Conservation (phyloP, 208 protist genomes). For the Trypanosomatidae sp. region DNA sequence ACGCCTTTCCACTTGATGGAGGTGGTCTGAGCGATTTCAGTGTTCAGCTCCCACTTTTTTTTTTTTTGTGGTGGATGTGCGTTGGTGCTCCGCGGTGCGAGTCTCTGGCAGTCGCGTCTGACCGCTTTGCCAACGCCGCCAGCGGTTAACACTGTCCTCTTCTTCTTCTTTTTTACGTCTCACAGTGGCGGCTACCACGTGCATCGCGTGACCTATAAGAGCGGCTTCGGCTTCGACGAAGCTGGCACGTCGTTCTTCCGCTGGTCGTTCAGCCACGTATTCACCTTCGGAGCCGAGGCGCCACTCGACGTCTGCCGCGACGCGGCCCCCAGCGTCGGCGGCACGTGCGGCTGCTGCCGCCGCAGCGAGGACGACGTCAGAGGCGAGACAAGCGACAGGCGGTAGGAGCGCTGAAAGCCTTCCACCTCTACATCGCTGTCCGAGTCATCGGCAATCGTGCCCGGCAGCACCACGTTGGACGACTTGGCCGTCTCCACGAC, state of each 20-base stretch:
- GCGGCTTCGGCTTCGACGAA: constrained; percentile 8
- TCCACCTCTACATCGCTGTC: constrained; percentile 27
- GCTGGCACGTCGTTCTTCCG: not conserved
- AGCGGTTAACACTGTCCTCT: too few relatives aligned
- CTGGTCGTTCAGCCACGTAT: constrained; percentile 21
- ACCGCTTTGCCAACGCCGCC: too few relatives aligned
- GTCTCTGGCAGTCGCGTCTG: too few relatives aligned
- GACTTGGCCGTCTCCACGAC: constrained; percentile 33
- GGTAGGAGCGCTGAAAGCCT: constrained; percentile 15
- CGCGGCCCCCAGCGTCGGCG: not conserved
- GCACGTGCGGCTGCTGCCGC: constrained; percentile 10
- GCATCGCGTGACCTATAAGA: too few relatives aligned
- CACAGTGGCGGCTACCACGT: too few relatives aligned
- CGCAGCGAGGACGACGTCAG: constrained; percentile 22
- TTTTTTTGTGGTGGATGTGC: too few relatives aligned
- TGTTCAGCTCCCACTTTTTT: too few relatives aligned
- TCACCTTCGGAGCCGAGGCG: constrained; percentile 14
- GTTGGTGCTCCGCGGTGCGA: too few relatives aligned
- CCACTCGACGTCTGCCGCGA: not conserved
- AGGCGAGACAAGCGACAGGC: constrained; percentile 31
- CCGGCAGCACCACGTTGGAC: constrained; percentile 8
- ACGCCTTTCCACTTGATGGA: too few relatives aligned
- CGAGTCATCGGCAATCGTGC: constrained; percentile 27
- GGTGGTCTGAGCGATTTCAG: too few relatives aligned
- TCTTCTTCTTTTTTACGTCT: too few relatives aligned